Percentiles rank a stretch among this genome's conserved stretches.
These are phyloP conservation scores for Cyberlindnera maritima DNA, from an alignment of 805 yeast genomes.

Conservation along the genomic window DNA sequence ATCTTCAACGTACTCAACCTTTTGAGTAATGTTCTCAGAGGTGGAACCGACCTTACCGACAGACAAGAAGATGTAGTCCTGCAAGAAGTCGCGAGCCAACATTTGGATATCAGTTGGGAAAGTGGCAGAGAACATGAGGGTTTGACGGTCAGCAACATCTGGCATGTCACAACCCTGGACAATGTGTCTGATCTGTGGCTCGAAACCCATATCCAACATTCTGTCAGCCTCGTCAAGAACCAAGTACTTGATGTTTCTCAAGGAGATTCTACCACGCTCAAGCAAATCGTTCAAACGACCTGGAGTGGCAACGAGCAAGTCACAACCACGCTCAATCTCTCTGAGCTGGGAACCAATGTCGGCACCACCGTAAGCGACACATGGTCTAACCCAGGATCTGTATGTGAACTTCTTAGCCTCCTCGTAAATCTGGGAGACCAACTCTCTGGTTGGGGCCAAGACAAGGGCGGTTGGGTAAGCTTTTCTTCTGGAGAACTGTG, in stretches of 20 bases:
- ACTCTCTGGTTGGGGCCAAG: slow-evolving; percentile 98
- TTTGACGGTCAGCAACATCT: slow-evolving; percentile 83
- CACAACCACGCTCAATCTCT: slow-evolving; percentile 91
- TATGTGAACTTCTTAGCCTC: slow-evolving; percentile 94
- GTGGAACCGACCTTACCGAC: slow-evolving; percentile 99
- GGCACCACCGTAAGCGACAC: slow-evolving; percentile 98
- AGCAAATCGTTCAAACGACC: slow-evolving; percentile 96
- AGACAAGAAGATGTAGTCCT: slow-evolving; percentile 91
- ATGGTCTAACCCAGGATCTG: slow-evolving; percentile 97
- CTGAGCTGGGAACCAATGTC: slow-evolving; percentile 85
- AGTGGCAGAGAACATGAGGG: slow-evolving; percentile 98
- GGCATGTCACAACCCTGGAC: slow-evolving; percentile 99
- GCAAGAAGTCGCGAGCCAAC: slow-evolving; percentile 95
- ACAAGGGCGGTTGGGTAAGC: slow-evolving; percentile 94
- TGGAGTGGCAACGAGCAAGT: slow-evolving; percentile 95
- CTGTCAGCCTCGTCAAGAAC: slow-evolving; percentile 99
- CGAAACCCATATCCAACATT: slow-evolving; percentile 99
- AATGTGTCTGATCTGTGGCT: slow-evolving; percentile 97
- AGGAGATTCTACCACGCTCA: slow-evolving; percentile 91
- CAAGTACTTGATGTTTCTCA: slow-evolving; percentile 85
- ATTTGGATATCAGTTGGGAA: slow-evolving; percentile 97
- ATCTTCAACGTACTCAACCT: slow-evolving; percentile 86
- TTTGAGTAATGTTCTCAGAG: slow-evolving; percentile 96
- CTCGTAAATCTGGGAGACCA: slow-evolving; percentile 93
- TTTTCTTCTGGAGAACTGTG: slow-evolving; percentile 62